Evolutionary conservation across 2,329 filamentous ascomycete species (phyloP).

Genomic region (Aspergillus fijiensis): DNA sequence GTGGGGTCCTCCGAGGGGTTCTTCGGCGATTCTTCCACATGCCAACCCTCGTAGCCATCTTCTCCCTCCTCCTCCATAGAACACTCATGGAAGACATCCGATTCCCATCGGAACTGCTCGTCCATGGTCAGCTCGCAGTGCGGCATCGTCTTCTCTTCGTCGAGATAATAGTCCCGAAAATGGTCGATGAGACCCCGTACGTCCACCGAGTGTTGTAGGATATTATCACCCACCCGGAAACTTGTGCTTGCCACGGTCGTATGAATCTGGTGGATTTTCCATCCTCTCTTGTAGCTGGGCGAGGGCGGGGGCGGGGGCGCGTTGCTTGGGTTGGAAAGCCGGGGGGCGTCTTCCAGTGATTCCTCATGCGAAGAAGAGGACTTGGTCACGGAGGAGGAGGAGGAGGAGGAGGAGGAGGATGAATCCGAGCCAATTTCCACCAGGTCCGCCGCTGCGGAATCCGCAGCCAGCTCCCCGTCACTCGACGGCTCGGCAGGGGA

Average conservation of each 20-base stretch:
- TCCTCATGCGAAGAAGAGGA: too few species aligned
- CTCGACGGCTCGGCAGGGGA: neutral
- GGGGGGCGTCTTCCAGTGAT: too few species aligned
- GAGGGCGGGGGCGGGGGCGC: too few species aligned
- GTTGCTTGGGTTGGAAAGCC: too few species aligned
- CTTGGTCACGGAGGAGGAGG: too few species aligned
- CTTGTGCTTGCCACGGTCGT: constrained; percentile 85
- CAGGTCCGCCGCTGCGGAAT: neutral
- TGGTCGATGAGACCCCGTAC: constrained; percentile 32
- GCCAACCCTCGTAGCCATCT: neutral
- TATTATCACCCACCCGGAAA: constrained; percentile 37
- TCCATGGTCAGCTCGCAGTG: constrained; percentile 9
- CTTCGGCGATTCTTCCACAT: neutral
- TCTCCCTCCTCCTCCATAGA: neutral
- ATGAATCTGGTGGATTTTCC: constrained; percentile 53
- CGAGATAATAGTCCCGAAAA: constrained; percentile 38
- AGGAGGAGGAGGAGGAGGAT: too few species aligned
- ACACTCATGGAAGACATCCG: neutral
- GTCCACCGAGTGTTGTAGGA: constrained; percentile 50
- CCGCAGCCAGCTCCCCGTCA: neutral
- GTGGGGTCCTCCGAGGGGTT: neutral
- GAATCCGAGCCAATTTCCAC: too few species aligned
- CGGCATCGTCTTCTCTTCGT: constrained; percentile 24
- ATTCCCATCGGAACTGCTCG: neutral
- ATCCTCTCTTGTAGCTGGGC: neutral